Evolutionary conservation across 345 rosid species (phyloP), one percentile per base, ranked within the genome.

Genomic region (Pistacia atlantica): DNA sequence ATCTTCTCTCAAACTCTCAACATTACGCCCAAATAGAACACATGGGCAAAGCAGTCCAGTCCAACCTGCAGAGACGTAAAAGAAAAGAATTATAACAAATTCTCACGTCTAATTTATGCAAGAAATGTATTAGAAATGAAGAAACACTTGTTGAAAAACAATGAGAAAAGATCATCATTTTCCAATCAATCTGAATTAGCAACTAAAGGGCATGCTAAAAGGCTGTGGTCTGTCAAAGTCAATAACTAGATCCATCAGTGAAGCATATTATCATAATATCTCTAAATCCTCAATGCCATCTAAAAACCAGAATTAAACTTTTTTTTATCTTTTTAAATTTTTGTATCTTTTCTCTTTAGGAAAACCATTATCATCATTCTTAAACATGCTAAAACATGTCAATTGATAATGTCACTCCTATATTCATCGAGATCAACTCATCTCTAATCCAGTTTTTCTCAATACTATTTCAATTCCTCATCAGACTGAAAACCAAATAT

Each of bases 1-100:
- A 84, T 93, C 96, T 0, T 89, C 98, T 82, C 94, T 91, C 83
- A 93, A 75, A 67, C 80, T 89, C 79, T 96, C 98, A 65, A 90
- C 79, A 79, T 92, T 95, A 75, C 91, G 89, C 25, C 99, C 99
- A 79, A 93, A 96, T 33, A 93, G 85, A 71, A 96, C 94, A 83
- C 98, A 92, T 10, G 98, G 99, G 81, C 98, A 96, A 73, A 96
- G 85, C 4, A 96, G 80, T 80, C 97, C 97, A 2, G 90, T 89
- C 97, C 92, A 91, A 74, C 92, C 97, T 96, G 90, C 69, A 38
- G 12, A 42, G 14, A 16, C 17, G 61, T 51, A 20, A 65, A 65
- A 73, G 12, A 60, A 6, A 65, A 17, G 71, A 69, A 61, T 31
- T 4, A 7, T 31, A 38, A 49, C 72, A 11, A 35, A 55, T 54